Conservation (phyloP, 805 yeast genomes). For the Yarrowia porcina region DNA sequence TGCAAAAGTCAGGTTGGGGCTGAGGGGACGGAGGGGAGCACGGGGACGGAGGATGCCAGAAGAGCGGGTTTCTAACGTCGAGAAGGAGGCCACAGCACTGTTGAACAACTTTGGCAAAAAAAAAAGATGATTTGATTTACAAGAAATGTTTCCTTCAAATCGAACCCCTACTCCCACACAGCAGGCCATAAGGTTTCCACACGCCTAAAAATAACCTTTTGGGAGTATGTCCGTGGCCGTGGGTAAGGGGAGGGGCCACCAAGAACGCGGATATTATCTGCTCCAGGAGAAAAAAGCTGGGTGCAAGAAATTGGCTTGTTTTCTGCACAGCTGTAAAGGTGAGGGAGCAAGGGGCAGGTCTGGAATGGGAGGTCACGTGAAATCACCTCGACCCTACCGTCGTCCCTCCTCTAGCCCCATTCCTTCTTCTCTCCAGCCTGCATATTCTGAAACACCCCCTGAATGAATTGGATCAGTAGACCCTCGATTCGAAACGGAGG, state of each 20-base stretch:
- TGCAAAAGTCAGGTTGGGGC: too few species aligned
- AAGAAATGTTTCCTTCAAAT: not conserved
- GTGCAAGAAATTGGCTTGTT: too few species aligned
- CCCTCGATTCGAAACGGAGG: not conserved
- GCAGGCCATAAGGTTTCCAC: not conserved
- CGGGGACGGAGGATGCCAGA: too few species aligned
- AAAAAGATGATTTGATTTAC: too few species aligned
- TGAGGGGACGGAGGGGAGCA: too few species aligned
- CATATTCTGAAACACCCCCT: constrained; percentile 25
- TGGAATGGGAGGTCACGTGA: not conserved
- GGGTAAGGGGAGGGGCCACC: not conserved
- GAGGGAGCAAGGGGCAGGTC: too few species aligned
- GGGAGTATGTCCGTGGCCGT: not conserved
- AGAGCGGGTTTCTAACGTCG: too few species aligned
- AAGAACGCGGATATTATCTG: not conserved
- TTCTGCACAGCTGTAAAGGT: too few species aligned
- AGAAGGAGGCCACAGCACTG: too few species aligned
- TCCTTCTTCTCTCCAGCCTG: not conserved
- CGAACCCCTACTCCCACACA: not conserved
- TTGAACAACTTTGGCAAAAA: too few species aligned
- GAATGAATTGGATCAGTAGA: not conserved
- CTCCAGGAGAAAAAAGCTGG: too few species aligned
- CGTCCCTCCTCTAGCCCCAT: not conserved
- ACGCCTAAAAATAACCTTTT: not conserved
- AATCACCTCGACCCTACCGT: not conserved